Conservation (phyloP, 192 early-diverging fungal genomes). For the Physocladia obscura region DNA sequence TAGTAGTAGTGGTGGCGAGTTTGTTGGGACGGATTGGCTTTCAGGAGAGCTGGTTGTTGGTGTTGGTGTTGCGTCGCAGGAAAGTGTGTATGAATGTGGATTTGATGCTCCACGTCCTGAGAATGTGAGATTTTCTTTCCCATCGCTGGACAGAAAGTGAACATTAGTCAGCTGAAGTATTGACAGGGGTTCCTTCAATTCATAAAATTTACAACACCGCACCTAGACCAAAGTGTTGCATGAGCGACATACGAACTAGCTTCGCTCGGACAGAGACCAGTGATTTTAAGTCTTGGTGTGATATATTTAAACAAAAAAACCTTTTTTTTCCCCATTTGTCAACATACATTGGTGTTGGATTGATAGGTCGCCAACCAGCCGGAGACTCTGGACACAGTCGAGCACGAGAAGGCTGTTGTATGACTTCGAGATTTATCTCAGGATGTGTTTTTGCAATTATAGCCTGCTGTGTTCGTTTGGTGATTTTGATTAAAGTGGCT, state of each 20-base stretch:
- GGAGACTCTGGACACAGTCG: constrained; percentile 45
- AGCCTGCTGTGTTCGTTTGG: too few species aligned
- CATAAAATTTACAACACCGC: background rate
- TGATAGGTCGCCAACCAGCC: constrained; percentile 5
- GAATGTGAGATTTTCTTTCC: background rate
- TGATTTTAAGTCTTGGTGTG: background rate
- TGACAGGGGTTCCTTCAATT: too few species aligned
- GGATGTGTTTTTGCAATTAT: too few species aligned
- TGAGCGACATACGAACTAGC: background rate
- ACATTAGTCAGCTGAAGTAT: background rate
- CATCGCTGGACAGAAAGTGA: background rate
- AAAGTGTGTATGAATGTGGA: background rate
- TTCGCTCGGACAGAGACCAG: background rate
- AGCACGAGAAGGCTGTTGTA: constrained; percentile 42
- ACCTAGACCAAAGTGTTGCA: constrained; percentile 12
- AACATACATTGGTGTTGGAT: background rate
- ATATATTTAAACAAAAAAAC: background rate
- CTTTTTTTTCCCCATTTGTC: too few species aligned
- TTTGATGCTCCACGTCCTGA: background rate
- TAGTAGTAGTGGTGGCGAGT: background rate
- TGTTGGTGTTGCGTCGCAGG: background rate
- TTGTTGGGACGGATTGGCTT: background rate
- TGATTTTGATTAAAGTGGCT: too few species aligned
- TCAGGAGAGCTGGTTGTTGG: background rate
- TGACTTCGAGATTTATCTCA: constrained; percentile 19